Evolutionary conservation across 2,329 filamentous ascomycete genomes (phyloP).

Genomic region (Colletotrichum salicis): DNA sequence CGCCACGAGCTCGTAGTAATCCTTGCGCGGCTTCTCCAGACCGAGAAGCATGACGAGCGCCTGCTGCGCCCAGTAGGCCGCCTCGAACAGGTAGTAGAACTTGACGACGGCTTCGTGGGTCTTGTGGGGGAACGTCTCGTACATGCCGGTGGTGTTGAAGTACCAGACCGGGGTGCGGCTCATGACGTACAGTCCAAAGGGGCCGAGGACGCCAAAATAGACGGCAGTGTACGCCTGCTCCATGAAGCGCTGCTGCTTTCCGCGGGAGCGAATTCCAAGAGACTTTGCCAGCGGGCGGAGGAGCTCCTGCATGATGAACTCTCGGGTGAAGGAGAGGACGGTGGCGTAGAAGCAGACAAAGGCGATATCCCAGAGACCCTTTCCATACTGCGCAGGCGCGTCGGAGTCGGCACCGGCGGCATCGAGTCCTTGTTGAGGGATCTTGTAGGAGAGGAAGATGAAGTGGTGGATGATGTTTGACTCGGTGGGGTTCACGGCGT

Average conservation of each 20-base stretch:
- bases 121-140: slow-evolving; percentile 75
- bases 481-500: slow-evolving; percentile 69
- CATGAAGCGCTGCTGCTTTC: slow-evolving; percentile 78
- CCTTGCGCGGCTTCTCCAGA: slow-evolving; percentile 78
- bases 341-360: slow-evolving; percentile 79
- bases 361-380: slow-evolving; percentile 73
- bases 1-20: slow-evolving; percentile 78
- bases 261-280: slow-evolving; percentile 68
- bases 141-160: slow-evolving; percentile 79
- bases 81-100: slow-evolving; percentile 79
- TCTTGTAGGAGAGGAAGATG: slow-evolving; percentile 77
- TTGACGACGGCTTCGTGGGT: slow-evolving; percentile 75
- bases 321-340: slow-evolving; percentile 77
- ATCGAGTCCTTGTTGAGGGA: slow-evolving; percentile 55
- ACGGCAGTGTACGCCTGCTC: slow-evolving; percentile 80
- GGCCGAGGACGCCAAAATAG: slow-evolving; percentile 75
- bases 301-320: slow-evolving; percentile 79
- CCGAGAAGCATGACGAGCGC: slow-evolving; percentile 74
- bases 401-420: slow-evolving; percentile 34
- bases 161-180: slow-evolving; percentile 77
- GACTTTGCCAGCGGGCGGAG: slow-evolving; percentile 70
- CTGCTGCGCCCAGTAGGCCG: slow-evolving; percentile 80
- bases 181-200: slow-evolving; percentile 78
- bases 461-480: slow-evolving; percentile 73
- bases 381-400: slow-evolving; percentile 71